Evolutionary conservation across 345 rosid species (phyloP).

Genomic region (Salix dunnii): DNA sequence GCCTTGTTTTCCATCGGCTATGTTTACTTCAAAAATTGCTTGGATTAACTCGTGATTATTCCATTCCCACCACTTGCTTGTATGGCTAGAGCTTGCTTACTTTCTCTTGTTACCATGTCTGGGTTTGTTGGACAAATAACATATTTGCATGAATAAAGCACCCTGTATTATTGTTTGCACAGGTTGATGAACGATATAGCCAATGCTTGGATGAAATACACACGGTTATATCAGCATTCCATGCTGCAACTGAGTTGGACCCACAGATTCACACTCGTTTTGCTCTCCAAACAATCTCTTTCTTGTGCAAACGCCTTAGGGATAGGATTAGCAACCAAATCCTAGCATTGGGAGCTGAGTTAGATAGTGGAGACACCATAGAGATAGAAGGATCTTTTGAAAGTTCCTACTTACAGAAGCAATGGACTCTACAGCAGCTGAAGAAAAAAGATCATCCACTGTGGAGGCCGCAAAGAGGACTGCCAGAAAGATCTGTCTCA

Average conservation of each 20-base stretch:
- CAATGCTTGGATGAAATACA: constrained; percentile 90
- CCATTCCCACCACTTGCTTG: background rate
- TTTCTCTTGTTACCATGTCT: background rate
- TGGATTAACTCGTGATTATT: background rate
- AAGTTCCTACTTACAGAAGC: constrained; percentile 54
- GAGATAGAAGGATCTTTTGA: constrained; percentile 47
- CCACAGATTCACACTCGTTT: constrained; percentile 76
- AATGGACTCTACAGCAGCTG: constrained; percentile 75
- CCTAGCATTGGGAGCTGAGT: constrained; percentile 56
- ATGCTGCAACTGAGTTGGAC: constrained; percentile 85
- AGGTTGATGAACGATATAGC: constrained; percentile 85
- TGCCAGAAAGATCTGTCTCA: constrained; percentile 86
- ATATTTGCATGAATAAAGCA: background rate
- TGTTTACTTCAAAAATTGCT: background rate
- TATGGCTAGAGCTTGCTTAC: background rate
- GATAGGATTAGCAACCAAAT: constrained; percentile 84
- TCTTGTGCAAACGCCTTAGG: constrained; percentile 67
- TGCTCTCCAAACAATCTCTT: constrained; percentile 68
- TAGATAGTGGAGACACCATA: constrained; percentile 16
- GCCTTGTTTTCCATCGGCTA: background rate
- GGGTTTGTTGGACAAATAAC: background rate
- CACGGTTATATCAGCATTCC: constrained; percentile 89
- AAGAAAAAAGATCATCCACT: constrained; percentile 68
- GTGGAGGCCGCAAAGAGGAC: constrained; percentile 94
- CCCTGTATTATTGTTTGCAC: background rate